These are phyloP conservation scores for Podaxis pistillaris DNA, from an alignment of 768 basidiomycete genomes.

Conservation along the genomic window DNA sequence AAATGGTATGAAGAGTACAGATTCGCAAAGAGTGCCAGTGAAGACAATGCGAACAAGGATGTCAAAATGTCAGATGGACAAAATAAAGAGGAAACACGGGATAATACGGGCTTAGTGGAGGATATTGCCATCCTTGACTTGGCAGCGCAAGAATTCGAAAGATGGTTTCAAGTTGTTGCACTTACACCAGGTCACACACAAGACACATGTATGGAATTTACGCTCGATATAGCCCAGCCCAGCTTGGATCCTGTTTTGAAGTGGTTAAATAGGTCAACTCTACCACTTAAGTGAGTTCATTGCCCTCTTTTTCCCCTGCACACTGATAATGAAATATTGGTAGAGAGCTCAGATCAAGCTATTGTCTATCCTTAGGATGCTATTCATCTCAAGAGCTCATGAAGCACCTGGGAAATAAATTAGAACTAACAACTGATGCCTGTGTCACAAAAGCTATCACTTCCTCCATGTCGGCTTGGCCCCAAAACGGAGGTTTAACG, in stretches of 20 bases:
- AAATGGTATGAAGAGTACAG: conserved; percentile 8
- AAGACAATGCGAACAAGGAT: not conserved
- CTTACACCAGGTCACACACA: conserved; percentile 15
- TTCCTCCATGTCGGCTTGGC: conserved; percentile 41
- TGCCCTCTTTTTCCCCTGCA: not conserved
- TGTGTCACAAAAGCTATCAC: conserved; percentile 15
- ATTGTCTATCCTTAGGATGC: conserved; percentile 47
- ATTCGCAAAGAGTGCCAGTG: not conserved
- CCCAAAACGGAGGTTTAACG: conserved; percentile 30
- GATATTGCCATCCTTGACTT: not conserved
- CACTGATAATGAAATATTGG: not conserved
- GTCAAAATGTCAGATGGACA: not conserved
- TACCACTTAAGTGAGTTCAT: conserved; percentile 27
- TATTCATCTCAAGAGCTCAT: conserved; percentile 31
- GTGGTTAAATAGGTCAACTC: conserved; percentile 34
- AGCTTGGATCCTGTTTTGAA: conserved; percentile 25
- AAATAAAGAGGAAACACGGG: not conserved
- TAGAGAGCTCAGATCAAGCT: conserved; percentile 33
- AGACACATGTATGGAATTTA: conserved; percentile 18
- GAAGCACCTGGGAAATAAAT: conserved; percentile 15
- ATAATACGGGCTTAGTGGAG: not conserved
- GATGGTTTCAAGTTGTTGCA: conserved; percentile 17
- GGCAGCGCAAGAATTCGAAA: conserved; percentile 20
- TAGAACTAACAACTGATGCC: conserved; percentile 19
- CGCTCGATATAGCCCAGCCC: conserved; percentile 24